Evolutionary conservation across 2,329 filamentous ascomycete genomes (phyloP).

Genomic region (Trichophyton mentagrophytes): DNA sequence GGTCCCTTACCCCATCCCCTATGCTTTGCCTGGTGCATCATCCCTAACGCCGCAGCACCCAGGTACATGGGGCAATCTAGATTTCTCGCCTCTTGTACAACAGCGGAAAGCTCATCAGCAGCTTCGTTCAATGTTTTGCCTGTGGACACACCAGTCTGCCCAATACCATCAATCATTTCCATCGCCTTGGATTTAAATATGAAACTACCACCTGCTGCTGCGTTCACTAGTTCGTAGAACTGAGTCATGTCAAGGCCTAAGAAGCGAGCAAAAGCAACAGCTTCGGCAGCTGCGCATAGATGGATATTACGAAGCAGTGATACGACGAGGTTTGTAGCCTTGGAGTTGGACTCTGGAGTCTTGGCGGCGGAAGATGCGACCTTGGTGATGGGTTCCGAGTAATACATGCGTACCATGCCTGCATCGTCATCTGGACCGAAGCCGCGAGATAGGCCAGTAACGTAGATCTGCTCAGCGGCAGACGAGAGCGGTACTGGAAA

Average conservation of each 20-base stretch:
- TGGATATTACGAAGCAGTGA: constrained; percentile 37
- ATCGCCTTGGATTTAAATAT: constrained; percentile 31
- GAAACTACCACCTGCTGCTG: constrained; percentile 36
- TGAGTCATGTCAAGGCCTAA: constrained; percentile 34
- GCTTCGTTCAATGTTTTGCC: constrained; percentile 28
- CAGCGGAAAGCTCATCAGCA: constrained; percentile 27
- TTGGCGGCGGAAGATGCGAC: constrained; percentile 22
- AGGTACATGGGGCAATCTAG: constrained; percentile 28
- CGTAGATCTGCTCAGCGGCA: constrained; percentile 53
- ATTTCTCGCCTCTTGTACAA: constrained; percentile 32
- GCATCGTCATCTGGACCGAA: constrained; percentile 44
- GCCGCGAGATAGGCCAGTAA: constrained; percentile 46
- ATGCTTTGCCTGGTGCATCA: constrained; percentile 23
- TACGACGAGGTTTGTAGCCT: constrained; percentile 30
- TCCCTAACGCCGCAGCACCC: constrained; percentile 26
- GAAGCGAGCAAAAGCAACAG: constrained; percentile 35
- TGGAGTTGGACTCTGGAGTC: constrained; percentile 22
- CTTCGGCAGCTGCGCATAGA: constrained; percentile 38
- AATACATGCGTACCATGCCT: constrained; percentile 44
- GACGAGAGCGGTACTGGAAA: constrained; percentile 51
- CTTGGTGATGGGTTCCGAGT: constrained; percentile 28
- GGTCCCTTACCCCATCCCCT: constrained; percentile 21
- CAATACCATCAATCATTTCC: constrained; percentile 26
- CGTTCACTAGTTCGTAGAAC: constrained; percentile 36
- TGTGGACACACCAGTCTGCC: constrained; percentile 17